Evolutionary conservation across 2,329 filamentous ascomycete species (phyloP).

Genomic region (Trichoderma breve): DNA sequence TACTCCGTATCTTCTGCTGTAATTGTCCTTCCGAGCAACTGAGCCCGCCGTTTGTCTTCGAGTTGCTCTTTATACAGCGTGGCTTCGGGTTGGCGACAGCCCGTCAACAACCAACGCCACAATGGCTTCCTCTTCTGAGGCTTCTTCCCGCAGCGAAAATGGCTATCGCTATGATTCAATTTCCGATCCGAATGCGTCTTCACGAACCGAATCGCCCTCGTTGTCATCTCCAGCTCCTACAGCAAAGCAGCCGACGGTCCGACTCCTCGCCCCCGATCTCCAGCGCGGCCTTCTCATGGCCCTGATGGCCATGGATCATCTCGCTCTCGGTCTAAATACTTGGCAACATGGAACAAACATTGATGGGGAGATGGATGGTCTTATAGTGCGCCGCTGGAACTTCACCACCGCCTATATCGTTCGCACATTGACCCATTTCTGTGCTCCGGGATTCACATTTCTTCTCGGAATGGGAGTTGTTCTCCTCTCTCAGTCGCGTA

Average conservation of each 20-base stretch:
- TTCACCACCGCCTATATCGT: conserved; percentile 37
- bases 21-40: not conserved
- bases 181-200: not conserved
- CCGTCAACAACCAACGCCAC: not conserved
- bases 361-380: conserved; percentile 38
- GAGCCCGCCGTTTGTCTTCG: not conserved
- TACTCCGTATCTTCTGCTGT: not conserved
- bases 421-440: conserved; percentile 45
- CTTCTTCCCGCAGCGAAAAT: conserved; percentile 9
- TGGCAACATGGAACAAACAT: conserved; percentile 43
- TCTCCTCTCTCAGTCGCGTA: conserved; percentile 44
- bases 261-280: conserved; percentile 44
- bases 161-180: conserved; percentile 23
- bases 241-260: conserved; percentile 22
- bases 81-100: not conserved
- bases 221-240: not conserved
- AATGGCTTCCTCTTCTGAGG: not conserved
- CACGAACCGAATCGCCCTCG: not conserved
- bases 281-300: conserved; percentile 46
- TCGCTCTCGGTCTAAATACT: conserved; percentile 37
- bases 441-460: conserved; percentile 46
- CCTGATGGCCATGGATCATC: conserved; percentile 46
- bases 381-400: conserved; percentile 39
- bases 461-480: conserved; percentile 47
- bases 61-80: not conserved